These are phyloP conservation scores for Rhododendron griersonianum DNA, from an alignment of 148 eudicot species.

Conservation along the genomic window DNA sequence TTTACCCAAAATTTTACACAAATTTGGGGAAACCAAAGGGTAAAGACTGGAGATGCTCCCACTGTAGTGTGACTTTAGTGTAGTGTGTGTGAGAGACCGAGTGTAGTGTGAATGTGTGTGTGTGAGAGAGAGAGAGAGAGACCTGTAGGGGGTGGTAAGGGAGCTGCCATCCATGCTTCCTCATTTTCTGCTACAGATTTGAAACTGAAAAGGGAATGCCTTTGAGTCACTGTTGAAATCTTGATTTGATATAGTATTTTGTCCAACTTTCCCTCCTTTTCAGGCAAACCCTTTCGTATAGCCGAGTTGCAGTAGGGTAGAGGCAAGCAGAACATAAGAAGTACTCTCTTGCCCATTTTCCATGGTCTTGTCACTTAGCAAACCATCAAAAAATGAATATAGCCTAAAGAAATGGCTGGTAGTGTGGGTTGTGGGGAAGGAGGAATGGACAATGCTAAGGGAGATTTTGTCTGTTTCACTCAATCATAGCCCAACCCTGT, in stretches of 20 bases:
- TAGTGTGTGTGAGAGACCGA: slow-evolving; percentile 40
- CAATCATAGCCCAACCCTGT: slow-evolving; percentile 23
- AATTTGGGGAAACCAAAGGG: too few species aligned
- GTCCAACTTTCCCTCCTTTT: slow-evolving; percentile 23
- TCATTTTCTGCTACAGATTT: slow-evolving; percentile 42
- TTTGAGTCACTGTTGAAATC: neutral
- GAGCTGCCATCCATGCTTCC: slow-evolving; percentile 97
- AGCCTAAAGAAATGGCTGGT: neutral
- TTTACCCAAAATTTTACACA: too few species aligned
- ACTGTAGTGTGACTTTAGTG: too few species aligned
- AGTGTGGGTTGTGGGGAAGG: slow-evolving; percentile 1
- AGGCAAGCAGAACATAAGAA: slow-evolving; percentile 17
- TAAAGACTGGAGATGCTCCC: too few species aligned
- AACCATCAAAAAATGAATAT: neutral
- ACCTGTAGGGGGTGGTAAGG: slow-evolving; percentile 98
- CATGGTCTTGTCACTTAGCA: neutral
- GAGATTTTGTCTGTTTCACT: slow-evolving; percentile 28
- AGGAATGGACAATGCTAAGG: neutral
- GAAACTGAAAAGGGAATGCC: slow-evolving; percentile 5
- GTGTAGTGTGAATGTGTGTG: slow-evolving; percentile 44
- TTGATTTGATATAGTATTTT: slow-evolving; percentile 8
- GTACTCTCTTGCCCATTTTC: slow-evolving; percentile 20
- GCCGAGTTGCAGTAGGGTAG: slow-evolving; percentile 10
- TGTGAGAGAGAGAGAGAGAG: slow-evolving; percentile 34
- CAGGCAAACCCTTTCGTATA: slow-evolving; percentile 14